Evolutionary conservation across 208 protist species (phyloP).

Genomic region (Tetramitus jugosus): DNA sequence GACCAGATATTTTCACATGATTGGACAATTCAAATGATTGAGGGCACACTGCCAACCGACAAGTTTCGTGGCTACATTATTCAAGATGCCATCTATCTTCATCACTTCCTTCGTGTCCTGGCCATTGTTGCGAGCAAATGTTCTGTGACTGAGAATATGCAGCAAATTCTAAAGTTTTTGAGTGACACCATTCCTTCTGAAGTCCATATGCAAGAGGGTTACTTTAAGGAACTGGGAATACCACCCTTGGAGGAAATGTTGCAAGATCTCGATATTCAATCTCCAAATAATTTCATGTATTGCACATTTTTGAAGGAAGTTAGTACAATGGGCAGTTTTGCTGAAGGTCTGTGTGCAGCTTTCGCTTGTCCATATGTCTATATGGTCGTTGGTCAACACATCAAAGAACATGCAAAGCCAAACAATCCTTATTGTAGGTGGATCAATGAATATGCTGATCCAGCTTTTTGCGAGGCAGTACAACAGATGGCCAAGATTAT

Average conservation of each 20-base stretch:
- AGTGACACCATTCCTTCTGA: not conserved
- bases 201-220: not conserved
- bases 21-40: no score
- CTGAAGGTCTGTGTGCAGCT: not conserved
- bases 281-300: no score
- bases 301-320: no score
- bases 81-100: conserved; percentile 6
- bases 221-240: not conserved
- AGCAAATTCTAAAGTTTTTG: not conserved
- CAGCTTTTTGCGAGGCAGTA: no score
- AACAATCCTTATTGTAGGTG: not conserved
- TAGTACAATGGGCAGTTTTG: no score
- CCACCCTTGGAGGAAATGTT: no score
- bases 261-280: no score
- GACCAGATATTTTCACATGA: no score
- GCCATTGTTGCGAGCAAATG: not conserved
- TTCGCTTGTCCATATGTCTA: conserved; percentile 1
- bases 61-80: not conserved
- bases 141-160: not conserved
- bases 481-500: no score
- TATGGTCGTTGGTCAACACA: not conserved
- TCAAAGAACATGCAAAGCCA: not conserved
- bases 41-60: not conserved
- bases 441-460: not conserved
- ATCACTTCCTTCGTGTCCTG: not conserved